phyloP scores from a whole-genome alignment of 345 rosid genomes.

The Eutrema yunnanense region DNA sequence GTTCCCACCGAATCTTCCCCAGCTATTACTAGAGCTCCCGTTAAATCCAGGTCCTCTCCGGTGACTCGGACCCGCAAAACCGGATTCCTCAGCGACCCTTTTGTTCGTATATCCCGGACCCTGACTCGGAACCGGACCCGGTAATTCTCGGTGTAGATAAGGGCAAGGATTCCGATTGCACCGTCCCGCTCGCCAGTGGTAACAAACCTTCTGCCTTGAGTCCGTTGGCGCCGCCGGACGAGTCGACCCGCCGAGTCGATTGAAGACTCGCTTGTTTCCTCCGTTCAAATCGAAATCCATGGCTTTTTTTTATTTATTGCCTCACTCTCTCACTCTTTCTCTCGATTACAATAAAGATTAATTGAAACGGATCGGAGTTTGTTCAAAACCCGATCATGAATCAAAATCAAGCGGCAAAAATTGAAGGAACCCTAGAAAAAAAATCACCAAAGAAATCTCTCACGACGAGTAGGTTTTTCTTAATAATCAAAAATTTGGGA shows the following conservation, averaged over 20 bases:
- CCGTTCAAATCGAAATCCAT: slow-evolving; percentile 76
- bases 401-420: not conserved
- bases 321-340: not conserved
- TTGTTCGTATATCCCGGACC: slow-evolving; percentile 44
- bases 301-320: not conserved
- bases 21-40: slow-evolving; percentile 26
- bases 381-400: not conserved
- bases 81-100: slow-evolving; percentile 60
- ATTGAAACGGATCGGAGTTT: not conserved
- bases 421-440: slow-evolving; percentile 19
- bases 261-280: slow-evolving; percentile 65
- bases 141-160: slow-evolving; percentile 67
- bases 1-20: slow-evolving; percentile 62
- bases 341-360: not conserved
- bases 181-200: slow-evolving; percentile 82
- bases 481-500: not conserved
- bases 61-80: slow-evolving; percentile 47
- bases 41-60: slow-evolving; percentile 56
- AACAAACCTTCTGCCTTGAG: slow-evolving; percentile 64
- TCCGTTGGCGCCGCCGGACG: slow-evolving; percentile 29
- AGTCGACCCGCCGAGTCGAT: slow-evolving; percentile 48
- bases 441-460: not conserved
- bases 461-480: not conserved
- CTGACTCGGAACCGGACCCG: slow-evolving; percentile 35
- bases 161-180: slow-evolving; percentile 69